Evolutionary conservation across 2,329 filamentous ascomycete genomes (phyloP), one percentile per base, ranked within the genome.

Genomic region (Beauveria sp.): DNA sequence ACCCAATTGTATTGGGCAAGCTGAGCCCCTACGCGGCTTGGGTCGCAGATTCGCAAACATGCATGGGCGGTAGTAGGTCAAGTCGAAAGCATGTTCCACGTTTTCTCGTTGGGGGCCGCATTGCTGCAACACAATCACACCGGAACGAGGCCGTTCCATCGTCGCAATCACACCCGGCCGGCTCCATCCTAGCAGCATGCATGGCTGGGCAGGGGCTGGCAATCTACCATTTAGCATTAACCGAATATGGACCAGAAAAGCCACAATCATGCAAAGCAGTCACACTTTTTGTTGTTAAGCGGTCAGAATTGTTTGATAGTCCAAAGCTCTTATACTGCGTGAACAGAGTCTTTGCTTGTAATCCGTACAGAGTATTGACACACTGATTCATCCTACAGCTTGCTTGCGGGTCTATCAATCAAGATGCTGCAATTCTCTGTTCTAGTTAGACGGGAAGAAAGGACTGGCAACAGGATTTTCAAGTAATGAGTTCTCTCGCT

Each of bases 51-150:
- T 24, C 10, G 50, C 20, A 58, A 26, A 42, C 51, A 31, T 53
- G 54, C 18, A 34, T 46, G n/a, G 28, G 12, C 28, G 43, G 20
- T 24, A 45, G 45, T n/a, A 53, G 24, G 31, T 40, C 38, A 45
- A 38, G 54, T 20, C 28, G 34, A 58, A 48, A 40, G 20, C 26
- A 53, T 34, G n/a, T 53, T 46, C 7, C 46, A 60, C 57, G 46
- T 52, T 59, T 49, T 52, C 24, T 46, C 28, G 34, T 60, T 60
- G 57, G 57, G 57, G 57, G 57, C 49, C 40, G 14, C 26, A 50
- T 20, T 45, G 34, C 49, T 31, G 38, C 49, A 46, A 34, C 57
- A 45, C 49, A 52, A 53, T 53, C 57, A 60, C 57, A 53, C 49
- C 57, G 26, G 49, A 46, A 52, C 57, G 18, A 34, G 34, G 24